Percentiles rank a stretch among this genome's conserved stretches.
Conservation (phyloP, 2,329 filamentous ascomycete species). For the Pyrenochaeta sp. region DNA sequence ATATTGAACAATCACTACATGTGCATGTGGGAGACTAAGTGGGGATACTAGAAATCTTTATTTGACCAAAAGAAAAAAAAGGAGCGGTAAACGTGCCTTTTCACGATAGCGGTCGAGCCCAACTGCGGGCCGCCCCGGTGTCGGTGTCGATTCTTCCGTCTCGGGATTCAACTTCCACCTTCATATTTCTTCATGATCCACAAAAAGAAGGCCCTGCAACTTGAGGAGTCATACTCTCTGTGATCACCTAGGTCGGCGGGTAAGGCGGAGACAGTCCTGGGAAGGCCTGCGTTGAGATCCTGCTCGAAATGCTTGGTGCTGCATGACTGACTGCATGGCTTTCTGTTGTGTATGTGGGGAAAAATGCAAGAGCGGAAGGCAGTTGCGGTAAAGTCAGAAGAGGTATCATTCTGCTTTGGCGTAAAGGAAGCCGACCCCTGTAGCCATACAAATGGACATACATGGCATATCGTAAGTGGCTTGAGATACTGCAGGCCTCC, state of each 20-base stretch:
- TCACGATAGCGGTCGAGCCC: conserved; percentile 14
- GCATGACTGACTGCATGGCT: background rate
- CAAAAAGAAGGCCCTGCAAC: no score
- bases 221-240: background rate
- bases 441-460: background rate
- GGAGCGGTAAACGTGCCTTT: background rate
- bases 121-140: conserved; percentile 31
- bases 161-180: background rate
- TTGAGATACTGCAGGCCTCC: background rate
- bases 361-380: background rate
- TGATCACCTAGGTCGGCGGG: background rate
- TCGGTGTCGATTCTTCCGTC: conserved; percentile 6
- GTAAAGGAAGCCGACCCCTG: background rate
- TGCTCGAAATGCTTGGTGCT: background rate
- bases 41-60: background rate
- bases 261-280: background rate
- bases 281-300: background rate
- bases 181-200: background rate
- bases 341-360: background rate
- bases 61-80: no score
- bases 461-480: conserved; percentile 11
- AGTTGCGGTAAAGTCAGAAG: background rate
- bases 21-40: conserved; percentile 1
- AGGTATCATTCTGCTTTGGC: background rate
- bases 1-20: background rate